phyloP scores from a whole-genome alignment of 2,329 filamentous ascomycete genomes.

The Zarea fungicola region DNA sequence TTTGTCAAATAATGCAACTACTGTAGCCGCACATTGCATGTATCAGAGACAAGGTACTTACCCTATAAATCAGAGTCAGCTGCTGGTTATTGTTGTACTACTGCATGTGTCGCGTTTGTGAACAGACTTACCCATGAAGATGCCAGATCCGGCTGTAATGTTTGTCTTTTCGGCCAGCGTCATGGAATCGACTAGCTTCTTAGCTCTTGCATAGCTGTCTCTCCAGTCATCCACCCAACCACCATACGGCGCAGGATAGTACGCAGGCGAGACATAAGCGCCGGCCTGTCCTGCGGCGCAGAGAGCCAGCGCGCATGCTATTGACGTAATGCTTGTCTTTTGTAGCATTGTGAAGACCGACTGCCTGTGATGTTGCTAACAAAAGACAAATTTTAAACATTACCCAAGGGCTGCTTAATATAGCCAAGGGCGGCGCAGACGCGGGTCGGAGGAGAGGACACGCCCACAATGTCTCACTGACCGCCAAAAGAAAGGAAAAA shows the following conservation, averaged over 20 bases:
- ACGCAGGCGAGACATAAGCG: slow-evolving; percentile 42
- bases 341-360: background rate
- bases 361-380: background rate
- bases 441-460: no score
- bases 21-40: no score
- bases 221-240: slow-evolving; percentile 67
- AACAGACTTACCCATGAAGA: slow-evolving; percentile 56
- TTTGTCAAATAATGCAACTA: no score
- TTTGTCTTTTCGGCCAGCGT: slow-evolving; percentile 78
- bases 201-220: slow-evolving; percentile 65
- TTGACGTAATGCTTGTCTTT: background rate
- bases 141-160: slow-evolving; percentile 65
- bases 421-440: no score
- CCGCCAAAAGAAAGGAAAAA: no score
- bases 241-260: slow-evolving; percentile 67
- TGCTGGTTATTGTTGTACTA: background rate
- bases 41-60: no score
- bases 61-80: no score
- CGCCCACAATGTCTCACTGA: no score
- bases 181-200: slow-evolving; percentile 65
- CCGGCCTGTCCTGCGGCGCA: background rate
- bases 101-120: background rate
- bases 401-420: no score
- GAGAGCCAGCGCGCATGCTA: background rate
- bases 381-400: no score